Evolutionary conservation across 169 alveolate genomes (phyloP).

Genomic region (Hepatocystis sp.): DNA sequence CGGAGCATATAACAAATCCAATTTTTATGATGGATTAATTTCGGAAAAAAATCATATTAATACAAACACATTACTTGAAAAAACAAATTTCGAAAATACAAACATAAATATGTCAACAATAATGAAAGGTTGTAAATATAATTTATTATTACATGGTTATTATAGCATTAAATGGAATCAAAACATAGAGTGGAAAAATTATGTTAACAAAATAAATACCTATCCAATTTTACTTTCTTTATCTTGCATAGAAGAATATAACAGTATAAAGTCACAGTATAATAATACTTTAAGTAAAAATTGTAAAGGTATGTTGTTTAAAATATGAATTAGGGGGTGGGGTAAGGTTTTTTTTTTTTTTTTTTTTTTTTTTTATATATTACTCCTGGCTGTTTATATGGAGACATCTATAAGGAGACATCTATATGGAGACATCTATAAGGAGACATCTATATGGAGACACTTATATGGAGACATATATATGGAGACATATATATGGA

Average conservation of each 20-base stretch:
- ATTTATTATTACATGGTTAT: conserved; percentile 42
- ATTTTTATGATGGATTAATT: conserved; percentile 20
- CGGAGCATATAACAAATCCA: too few relatives aligned
- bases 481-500: too few relatives aligned
- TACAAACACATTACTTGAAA: conserved; percentile 11
- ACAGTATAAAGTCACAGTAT: conserved; percentile 48
- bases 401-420: too few relatives aligned
- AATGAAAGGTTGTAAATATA: conserved; percentile 69
- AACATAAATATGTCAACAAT: conserved; percentile 39
- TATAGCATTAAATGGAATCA: conserved; percentile 66
- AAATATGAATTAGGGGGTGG: conserved; percentile 5
- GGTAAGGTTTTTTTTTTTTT: too few relatives aligned
- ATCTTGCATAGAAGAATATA: conserved; percentile 70
- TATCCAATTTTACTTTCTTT: conserved; percentile 62
- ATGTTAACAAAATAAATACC: conserved; percentile 48
- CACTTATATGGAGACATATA: too few relatives aligned
- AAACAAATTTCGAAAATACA: conserved; percentile 29
- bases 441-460: too few relatives aligned
- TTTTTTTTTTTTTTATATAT: too few relatives aligned
- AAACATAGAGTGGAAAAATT: conserved; percentile 43
- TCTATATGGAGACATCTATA: too few relatives aligned
- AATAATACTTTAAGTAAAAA: conserved; percentile 26
- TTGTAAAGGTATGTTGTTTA: conserved; percentile 43
- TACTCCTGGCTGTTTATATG: too few relatives aligned
- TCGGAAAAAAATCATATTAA: conserved; percentile 9